These are phyloP conservation scores for Fusarium longipes DNA, from an alignment of 2,329 filamentous ascomycete genomes.

Conservation along the genomic window DNA sequence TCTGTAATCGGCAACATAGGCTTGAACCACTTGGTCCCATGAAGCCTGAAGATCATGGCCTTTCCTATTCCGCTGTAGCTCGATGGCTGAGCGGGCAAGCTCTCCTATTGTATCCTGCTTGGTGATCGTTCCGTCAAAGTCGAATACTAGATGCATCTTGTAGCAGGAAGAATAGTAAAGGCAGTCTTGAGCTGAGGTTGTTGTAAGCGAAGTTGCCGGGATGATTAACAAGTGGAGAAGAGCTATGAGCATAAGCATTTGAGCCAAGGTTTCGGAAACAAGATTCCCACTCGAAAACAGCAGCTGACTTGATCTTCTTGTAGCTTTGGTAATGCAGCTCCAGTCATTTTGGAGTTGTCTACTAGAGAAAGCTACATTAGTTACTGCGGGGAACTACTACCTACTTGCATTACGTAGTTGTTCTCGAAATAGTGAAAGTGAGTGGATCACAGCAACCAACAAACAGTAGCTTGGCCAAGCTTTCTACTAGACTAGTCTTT, in stretches of 20 bases:
- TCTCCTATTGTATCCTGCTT: slow-evolving; percentile 62
- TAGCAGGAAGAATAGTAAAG: neutral
- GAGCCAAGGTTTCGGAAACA: slow-evolving; percentile 2
- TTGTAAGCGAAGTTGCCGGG: slow-evolving; percentile 2
- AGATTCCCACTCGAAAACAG: neutral
- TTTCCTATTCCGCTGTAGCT: slow-evolving; percentile 45
- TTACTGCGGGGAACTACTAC: slow-evolving; percentile 39
- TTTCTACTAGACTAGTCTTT: neutral
- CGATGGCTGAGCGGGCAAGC: slow-evolving; percentile 59
- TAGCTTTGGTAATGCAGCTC: slow-evolving; percentile 1
- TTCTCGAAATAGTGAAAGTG: slow-evolving; percentile 17
- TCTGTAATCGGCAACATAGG: slow-evolving; percentile 58
- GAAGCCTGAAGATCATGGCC: slow-evolving; percentile 50
- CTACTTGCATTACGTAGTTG: slow-evolving; percentile 40
- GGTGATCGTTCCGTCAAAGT: slow-evolving; percentile 71
- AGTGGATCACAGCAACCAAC: slow-evolving; percentile 33
- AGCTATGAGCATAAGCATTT: slow-evolving; percentile 19
- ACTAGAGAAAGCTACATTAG: neutral
- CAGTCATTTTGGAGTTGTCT: slow-evolving; percentile 19
- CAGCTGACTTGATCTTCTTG: slow-evolving; percentile 16
- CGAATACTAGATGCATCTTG: slow-evolving; percentile 62
- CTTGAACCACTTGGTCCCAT: slow-evolving; percentile 60
- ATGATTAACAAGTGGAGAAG: slow-evolving; percentile 8
- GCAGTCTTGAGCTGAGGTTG: neutral
- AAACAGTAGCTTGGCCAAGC: slow-evolving; percentile 18